Percentiles rank a stretch among this genome's conserved stretches.
These are phyloP conservation scores for Arachis stenosperma DNA, from an alignment of 306 rosid genomes.

Conservation along the genomic window DNA sequence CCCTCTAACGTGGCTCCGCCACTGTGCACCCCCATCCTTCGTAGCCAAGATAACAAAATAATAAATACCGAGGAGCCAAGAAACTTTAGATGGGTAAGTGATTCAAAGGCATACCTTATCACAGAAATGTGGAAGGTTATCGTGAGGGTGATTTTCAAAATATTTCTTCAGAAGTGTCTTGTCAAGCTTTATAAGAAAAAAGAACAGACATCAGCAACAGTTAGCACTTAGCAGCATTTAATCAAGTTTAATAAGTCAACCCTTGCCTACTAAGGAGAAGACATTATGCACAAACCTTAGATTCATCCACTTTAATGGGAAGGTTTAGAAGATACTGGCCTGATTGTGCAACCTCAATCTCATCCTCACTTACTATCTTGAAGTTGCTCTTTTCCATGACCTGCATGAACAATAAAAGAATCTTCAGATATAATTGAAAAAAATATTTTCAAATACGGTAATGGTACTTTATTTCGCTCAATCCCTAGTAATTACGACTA, in stretches of 20 bases:
- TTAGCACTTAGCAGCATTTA: conserved; percentile 42
- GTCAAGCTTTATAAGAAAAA: conserved; percentile 75
- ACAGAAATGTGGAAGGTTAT: conserved; percentile 76
- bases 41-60: conserved; percentile 14
- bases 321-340: conserved; percentile 97
- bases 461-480: conserved; percentile 18
- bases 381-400: conserved; percentile 97
- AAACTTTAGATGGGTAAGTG: conserved; percentile 11
- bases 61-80: conserved; percentile 10
- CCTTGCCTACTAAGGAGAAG: neutral
- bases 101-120: conserved; percentile 70
- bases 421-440: conserved; percentile 6
- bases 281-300: conserved; percentile 67
- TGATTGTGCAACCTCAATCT: conserved; percentile 79
- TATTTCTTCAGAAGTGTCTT: conserved; percentile 73
- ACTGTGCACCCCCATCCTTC: neutral
- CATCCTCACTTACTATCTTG: conserved; percentile 75
- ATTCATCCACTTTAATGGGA: conserved; percentile 88
- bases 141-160: conserved; percentile 63
- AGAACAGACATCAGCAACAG: conserved; percentile 36
- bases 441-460: conserved; percentile 8
- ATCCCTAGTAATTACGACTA: neutral
- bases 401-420: conserved; percentile 46
- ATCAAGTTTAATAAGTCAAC: conserved; percentile 32
- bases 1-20: no score